Conservation (phyloP, 495 filamentous ascomycete species). For the Pseudevernia furfuracea region DNA sequence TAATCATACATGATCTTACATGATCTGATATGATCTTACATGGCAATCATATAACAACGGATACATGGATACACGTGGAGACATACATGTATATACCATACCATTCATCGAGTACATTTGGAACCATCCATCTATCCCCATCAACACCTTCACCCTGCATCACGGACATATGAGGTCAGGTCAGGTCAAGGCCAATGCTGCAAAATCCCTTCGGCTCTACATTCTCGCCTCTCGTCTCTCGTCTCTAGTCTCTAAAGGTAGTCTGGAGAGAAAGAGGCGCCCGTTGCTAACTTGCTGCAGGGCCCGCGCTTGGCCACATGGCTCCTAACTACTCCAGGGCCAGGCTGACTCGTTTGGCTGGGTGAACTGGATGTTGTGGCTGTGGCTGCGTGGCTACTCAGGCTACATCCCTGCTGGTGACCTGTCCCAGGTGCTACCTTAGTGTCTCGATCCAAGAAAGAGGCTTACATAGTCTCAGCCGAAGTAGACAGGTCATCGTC, state of each 20-base stretch:
- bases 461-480: not conserved
- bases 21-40: no score
- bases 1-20: no score
- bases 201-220: no score
- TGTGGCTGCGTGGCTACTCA: not conserved
- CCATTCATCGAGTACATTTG: not conserved
- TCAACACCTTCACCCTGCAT: not conserved
- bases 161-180: not conserved
- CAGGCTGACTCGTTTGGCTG: no score
- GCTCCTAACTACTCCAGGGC: not conserved
- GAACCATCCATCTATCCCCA: not conserved
- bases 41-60: no score
- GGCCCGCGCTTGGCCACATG: slow-evolving; percentile 1
- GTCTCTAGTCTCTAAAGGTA: not conserved
- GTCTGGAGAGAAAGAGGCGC: not conserved
- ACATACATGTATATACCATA: no score
- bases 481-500: not conserved
- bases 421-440: no score
- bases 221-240: not conserved
- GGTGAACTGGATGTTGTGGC: no score
- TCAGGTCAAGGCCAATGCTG: no score
- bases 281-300: slow-evolving; percentile 1
- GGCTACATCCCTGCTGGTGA: not conserved
- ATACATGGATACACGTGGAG: no score
- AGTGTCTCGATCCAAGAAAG: not conserved